A percentile compares a stretch with the other conserved stretches of the same genome.
These are phyloP conservation scores for Candida labiduridarum DNA, from an alignment of 1,139 yeast species.

Conservation along the genomic window DNA sequence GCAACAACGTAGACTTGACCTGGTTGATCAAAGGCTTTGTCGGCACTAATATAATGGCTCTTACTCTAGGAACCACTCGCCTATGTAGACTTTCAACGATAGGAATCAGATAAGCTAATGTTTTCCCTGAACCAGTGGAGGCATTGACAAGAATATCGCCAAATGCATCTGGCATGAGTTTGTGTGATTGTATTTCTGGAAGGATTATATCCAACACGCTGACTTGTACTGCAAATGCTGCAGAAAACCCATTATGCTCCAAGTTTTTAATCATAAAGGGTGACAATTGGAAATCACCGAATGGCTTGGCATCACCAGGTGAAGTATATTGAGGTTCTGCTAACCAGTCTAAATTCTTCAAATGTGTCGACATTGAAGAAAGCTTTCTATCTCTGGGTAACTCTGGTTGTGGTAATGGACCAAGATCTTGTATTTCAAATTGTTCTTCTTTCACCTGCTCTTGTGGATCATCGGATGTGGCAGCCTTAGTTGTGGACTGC, in stretches of 20 bases:
- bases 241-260: slow-evolving; percentile 40
- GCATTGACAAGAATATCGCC: slow-evolving; percentile 91
- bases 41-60: slow-evolving; percentile 85
- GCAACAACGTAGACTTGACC: slow-evolving; percentile 66
- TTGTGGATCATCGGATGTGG: slow-evolving; percentile 1
- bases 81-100: slow-evolving; percentile 66
- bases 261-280: slow-evolving; percentile 51
- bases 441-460: slow-evolving; percentile 17
- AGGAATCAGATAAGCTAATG: slow-evolving; percentile 87
- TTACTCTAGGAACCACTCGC: slow-evolving; percentile 69
- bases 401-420: slow-evolving; percentile 84
- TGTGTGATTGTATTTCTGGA: slow-evolving; percentile 46
- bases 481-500: slow-evolving; percentile 16
- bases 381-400: slow-evolving; percentile 54
- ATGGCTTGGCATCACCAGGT: slow-evolving; percentile 45
- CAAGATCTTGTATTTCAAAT: slow-evolving; percentile 52
- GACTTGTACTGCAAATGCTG: slow-evolving; percentile 81
- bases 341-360: slow-evolving; percentile 62
- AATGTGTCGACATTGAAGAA: slow-evolving; percentile 39
- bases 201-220: slow-evolving; percentile 63
- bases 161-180: slow-evolving; percentile 56
- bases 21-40: slow-evolving; percentile 87
- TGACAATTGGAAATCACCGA: slow-evolving; percentile 43
- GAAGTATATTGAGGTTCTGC: slow-evolving; percentile 61
- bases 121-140: slow-evolving; percentile 96